A percentile compares a stretch with the other conserved stretches of the same genome.
Conservation (phyloP, 805 yeast genomes). For the Wickerhamomyces hampshirensis region DNA sequence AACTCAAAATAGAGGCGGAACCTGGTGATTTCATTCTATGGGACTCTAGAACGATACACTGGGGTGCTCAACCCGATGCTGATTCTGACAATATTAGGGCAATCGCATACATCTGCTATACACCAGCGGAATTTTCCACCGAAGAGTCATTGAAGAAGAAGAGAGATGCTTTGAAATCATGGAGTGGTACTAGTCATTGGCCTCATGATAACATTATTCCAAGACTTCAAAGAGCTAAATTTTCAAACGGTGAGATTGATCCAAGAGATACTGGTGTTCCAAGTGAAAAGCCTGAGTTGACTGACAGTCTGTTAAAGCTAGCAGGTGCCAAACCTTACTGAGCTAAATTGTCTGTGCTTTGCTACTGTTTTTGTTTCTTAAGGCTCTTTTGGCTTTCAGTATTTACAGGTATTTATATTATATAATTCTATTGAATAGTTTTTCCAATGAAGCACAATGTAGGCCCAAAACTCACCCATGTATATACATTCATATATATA, state of each 20-base stretch:
- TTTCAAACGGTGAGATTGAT: conserved; percentile 21
- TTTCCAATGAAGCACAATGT: not conserved
- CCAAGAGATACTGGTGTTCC: conserved; percentile 25
- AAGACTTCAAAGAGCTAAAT: conserved; percentile 11
- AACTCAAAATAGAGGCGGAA: conserved; percentile 25
- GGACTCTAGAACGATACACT: conserved; percentile 30
- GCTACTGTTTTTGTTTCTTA: not conserved
- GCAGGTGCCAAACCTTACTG: conserved; percentile 23
- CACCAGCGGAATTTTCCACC: conserved; percentile 30
- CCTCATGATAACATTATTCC: conserved; percentile 25
- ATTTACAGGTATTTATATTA: not conserved
- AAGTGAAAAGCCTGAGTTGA: conserved; percentile 20
- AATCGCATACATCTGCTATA: conserved; percentile 25
- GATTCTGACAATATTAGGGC: conserved; percentile 24
- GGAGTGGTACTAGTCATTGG: conserved; percentile 29
- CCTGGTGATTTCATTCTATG: conserved; percentile 31
- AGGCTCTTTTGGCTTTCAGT: not conserved
- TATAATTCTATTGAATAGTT: not conserved
- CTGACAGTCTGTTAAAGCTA: conserved; percentile 24
- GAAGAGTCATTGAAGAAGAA: conserved; percentile 21
- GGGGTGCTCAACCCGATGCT: conserved; percentile 25
- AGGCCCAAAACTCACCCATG: no score
- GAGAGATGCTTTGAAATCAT: conserved; percentile 21
- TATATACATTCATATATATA: no score
- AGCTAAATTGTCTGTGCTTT: not conserved